These are phyloP conservation scores for Physcomitrellopsis africana DNA, from an alignment of 225 moss, liverwort and hornwort genomes.

Conservation along the genomic window DNA sequence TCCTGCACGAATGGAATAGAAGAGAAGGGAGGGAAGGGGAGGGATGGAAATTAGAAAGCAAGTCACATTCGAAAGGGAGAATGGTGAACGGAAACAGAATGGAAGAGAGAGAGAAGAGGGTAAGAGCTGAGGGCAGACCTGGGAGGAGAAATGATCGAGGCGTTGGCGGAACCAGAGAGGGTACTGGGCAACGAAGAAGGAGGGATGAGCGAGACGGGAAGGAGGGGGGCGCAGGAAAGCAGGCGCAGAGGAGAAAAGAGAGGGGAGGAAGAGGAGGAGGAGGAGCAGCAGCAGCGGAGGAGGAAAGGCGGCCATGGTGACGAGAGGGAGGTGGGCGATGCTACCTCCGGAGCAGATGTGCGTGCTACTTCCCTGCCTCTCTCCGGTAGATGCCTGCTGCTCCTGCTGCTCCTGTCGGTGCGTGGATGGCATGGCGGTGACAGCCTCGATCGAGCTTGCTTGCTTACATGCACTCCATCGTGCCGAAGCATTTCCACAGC, in stretches of 20 bases:
- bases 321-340: not conserved
- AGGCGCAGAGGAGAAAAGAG: slow-evolving; percentile 23
- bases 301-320: not conserved
- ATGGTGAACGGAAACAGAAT: not conserved
- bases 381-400: too few relatives aligned
- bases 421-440: too few relatives aligned
- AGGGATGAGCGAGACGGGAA: not conserved
- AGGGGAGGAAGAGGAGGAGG: not conserved
- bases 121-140: slow-evolving; percentile 30
- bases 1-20: slow-evolving; percentile 49
- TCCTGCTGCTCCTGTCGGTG: too few relatives aligned
- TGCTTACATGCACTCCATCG: too few relatives aligned
- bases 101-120: too few relatives aligned
- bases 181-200: slow-evolving; percentile 60
- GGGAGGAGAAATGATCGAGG: slow-evolving; percentile 73
- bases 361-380: too few relatives aligned
- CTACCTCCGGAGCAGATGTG: too few relatives aligned
- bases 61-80: too few relatives aligned
- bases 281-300: not conserved
- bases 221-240: slow-evolving; percentile 40
- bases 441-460: too few relatives aligned
- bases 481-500: too few relatives aligned
- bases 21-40: not conserved
- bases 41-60: not conserved
- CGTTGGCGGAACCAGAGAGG: slow-evolving; percentile 76